These are phyloP conservation scores for Penicillium aurantiogriseum DNA, from an alignment of 2,329 filamentous ascomycete species.

Conservation along the genomic window DNA sequence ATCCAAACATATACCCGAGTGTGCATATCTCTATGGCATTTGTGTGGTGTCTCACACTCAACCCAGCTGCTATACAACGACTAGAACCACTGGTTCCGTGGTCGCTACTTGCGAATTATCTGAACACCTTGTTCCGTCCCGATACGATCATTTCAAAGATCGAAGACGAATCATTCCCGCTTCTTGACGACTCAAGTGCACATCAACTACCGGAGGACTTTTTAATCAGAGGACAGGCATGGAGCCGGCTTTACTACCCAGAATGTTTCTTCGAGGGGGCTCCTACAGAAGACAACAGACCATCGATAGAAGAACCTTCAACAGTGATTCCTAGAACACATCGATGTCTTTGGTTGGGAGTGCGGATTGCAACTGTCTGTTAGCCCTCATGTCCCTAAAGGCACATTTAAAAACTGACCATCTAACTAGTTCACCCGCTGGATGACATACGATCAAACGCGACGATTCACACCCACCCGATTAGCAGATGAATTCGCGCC, in stretches of 20 bases:
- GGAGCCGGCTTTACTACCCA: slow-evolving; percentile 51
- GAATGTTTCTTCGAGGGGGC: slow-evolving; percentile 51
- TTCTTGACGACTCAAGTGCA: slow-evolving; percentile 38
- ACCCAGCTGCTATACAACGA: slow-evolving; percentile 38
- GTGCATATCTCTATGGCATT: slow-evolving; percentile 57
- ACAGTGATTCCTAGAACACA: slow-evolving; percentile 51
- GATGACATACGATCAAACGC: slow-evolving; percentile 38
- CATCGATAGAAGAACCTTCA: slow-evolving; percentile 51
- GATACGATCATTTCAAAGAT: slow-evolving; percentile 37
- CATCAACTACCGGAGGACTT: slow-evolving; percentile 60
- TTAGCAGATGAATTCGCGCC: slow-evolving; percentile 26
- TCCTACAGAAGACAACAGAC: slow-evolving; percentile 55
- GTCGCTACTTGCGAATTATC: slow-evolving; percentile 49
- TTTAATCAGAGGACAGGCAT: slow-evolving; percentile 55
- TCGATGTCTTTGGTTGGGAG: slow-evolving; percentile 53
- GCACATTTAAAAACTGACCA: slow-evolving; percentile 1
- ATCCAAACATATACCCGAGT: slow-evolving; percentile 54
- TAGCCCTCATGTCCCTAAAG: not conserved
- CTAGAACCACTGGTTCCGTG: slow-evolving; percentile 52
- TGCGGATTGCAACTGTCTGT: slow-evolving; percentile 45
- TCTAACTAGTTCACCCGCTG: slow-evolving; percentile 38
- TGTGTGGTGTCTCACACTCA: slow-evolving; percentile 45
- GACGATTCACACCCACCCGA: slow-evolving; percentile 34
- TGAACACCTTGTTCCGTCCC: slow-evolving; percentile 53
- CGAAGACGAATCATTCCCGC: slow-evolving; percentile 44